A percentile compares a stretch with the other conserved stretches of the same genome.
phyloP scores from a whole-genome alignment of 805 yeast species.

The Pichia thaimueangensis region DNA sequence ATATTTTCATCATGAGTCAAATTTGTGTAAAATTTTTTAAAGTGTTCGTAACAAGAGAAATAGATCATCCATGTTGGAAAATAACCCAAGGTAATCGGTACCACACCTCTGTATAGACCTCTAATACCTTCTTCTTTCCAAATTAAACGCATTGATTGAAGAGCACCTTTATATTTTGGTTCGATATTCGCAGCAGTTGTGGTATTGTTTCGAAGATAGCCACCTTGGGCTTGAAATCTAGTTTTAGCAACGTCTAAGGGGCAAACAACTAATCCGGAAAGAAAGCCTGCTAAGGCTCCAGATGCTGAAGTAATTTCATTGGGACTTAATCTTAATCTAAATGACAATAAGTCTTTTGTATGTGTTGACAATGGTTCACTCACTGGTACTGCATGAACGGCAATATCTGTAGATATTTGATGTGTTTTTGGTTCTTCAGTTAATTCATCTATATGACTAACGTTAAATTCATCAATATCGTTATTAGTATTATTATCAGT shows the following conservation, averaged over 20 bases:
- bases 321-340: slow-evolving; percentile 18
- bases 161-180: slow-evolving; percentile 48
- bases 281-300: slow-evolving; percentile 91
- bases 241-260: slow-evolving; percentile 96
- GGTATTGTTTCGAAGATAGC: slow-evolving; percentile 20
- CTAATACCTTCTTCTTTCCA: slow-evolving; percentile 68
- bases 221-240: slow-evolving; percentile 87
- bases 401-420: slow-evolving; percentile 12
- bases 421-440: slow-evolving; percentile 12
- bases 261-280: slow-evolving; percentile 85
- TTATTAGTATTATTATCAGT: not conserved
- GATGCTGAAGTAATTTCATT: slow-evolving; percentile 63
- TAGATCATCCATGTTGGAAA: slow-evolving; percentile 98
- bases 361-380: slow-evolving; percentile 13
- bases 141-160: slow-evolving; percentile 61
- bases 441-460: slow-evolving; percentile 3
- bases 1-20: slow-evolving; percentile 24
- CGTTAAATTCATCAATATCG: too few relatives aligned
- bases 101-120: slow-evolving; percentile 85
- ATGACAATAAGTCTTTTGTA: slow-evolving; percentile 13
- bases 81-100: slow-evolving; percentile 90
- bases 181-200: slow-evolving; percentile 11
- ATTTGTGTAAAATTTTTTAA: slow-evolving; percentile 40
- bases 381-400: slow-evolving; percentile 13
- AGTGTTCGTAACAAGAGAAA: slow-evolving; percentile 80